phyloP scores from a whole-genome alignment of 352 stramenopile genomes.

The Thraustochytrium striatum region DNA sequence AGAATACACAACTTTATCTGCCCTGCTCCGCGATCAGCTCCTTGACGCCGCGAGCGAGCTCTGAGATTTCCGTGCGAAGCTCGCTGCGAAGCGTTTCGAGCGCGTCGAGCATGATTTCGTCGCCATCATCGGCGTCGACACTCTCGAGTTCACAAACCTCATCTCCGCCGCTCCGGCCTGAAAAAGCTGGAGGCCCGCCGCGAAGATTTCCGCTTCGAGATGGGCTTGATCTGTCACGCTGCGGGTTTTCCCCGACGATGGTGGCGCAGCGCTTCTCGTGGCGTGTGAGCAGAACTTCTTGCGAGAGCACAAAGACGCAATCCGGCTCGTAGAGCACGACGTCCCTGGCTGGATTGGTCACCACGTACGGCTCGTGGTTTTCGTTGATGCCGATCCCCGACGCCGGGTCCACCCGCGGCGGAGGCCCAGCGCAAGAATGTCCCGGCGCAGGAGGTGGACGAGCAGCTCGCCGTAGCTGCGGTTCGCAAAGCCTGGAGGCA shows the following conservation, averaged over 20 bases:
- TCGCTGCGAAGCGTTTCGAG: not conserved
- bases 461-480: conserved; percentile 42
- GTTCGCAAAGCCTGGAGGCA: not conserved
- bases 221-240: too few species aligned
- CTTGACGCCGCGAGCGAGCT: not conserved
- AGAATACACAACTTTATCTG: not conserved
- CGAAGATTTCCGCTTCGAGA: too few species aligned
- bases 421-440: conserved; percentile 46
- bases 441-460: not conserved
- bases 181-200: too few species aligned
- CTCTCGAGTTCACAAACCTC: not conserved
- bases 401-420: conserved; percentile 4
- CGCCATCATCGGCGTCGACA: not conserved
- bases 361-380: conserved; percentile 40
- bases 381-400: not conserved
- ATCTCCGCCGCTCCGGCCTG: too few species aligned
- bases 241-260: not conserved
- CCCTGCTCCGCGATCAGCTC: not conserved
- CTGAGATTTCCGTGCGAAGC: not conserved
- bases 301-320: conserved; percentile 45
- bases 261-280: not conserved
- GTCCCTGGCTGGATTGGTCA: conserved; percentile 30
- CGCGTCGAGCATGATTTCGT: not conserved
- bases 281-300: not conserved
- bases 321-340: conserved; percentile 10